A percentile compares a stretch with the other conserved stretches of the same genome.
phyloP scores from a whole-genome alignment of 257 asterid genomes.

The Apocynum venetum region DNA sequence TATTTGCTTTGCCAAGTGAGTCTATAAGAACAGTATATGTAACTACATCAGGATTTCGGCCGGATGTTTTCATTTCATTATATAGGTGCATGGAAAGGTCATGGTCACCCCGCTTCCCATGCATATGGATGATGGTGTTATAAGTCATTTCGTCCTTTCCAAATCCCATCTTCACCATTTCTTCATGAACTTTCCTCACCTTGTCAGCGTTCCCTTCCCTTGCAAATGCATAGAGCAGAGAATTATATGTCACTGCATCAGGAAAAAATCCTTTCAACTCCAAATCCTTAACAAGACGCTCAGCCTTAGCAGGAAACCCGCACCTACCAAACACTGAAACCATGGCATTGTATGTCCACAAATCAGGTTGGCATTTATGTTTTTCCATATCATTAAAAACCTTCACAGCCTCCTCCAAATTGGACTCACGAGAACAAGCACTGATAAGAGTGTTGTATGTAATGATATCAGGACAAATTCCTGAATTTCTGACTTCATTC shows the following conservation, averaged over 20 bases:
- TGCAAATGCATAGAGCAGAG: slow-evolving; percentile 84
- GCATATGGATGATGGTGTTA: slow-evolving; percentile 77
- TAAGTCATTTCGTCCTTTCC: slow-evolving; percentile 90
- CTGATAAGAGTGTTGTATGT: slow-evolving; percentile 90
- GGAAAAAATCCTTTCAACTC: slow-evolving; percentile 64
- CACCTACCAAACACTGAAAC: slow-evolving; percentile 89
- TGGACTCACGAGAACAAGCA: slow-evolving; percentile 86
- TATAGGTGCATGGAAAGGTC: slow-evolving; percentile 69
- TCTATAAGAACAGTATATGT: slow-evolving; percentile 91
- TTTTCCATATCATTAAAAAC: slow-evolving; percentile 72
- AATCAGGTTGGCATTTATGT: slow-evolving; percentile 79
- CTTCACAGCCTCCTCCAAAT: slow-evolving; percentile 75
- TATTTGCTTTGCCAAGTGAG: slow-evolving; percentile 80
- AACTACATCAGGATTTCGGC: slow-evolving; percentile 84
- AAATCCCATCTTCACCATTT: slow-evolving; percentile 81
- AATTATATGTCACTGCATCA: slow-evolving; percentile 91
- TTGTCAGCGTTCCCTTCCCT: slow-evolving; percentile 73
- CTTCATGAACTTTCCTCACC: slow-evolving; percentile 67
- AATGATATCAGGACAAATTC: slow-evolving; percentile 78
- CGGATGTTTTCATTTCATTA: slow-evolving; percentile 63
- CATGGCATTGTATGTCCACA: slow-evolving; percentile 97
- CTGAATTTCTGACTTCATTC: slow-evolving; percentile 71
- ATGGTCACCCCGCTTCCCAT: slow-evolving; percentile 71
- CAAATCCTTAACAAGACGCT: slow-evolving; percentile 65
- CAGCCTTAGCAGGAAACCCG: slow-evolving; percentile 74